Base-by-base conservation (phyloP, 106 monocot species). In the Acorus gramineus region DNA sequence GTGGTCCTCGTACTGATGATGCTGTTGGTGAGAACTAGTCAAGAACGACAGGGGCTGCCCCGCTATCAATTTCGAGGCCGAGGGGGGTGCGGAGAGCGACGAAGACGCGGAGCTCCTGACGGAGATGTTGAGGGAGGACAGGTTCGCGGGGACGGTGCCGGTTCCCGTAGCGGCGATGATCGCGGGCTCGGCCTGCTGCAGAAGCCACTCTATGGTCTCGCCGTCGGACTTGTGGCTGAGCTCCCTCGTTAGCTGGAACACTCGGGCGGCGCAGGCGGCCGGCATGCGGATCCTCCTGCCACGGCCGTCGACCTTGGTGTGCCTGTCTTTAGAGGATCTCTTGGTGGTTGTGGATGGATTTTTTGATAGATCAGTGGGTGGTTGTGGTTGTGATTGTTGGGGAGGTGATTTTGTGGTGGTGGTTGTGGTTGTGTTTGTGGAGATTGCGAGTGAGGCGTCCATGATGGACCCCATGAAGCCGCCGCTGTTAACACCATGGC, bases 231-330 rank as follows among this genome's bases (percentile, higher is more conserved):
- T 92, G 81, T 92, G 81, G 9, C 91, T 81, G 8, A 92, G 71
- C 72, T 92, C 91, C 8, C 91, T 73, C 0, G 91, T 92, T 43
- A 92, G 84, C 72, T 92, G 91, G 76, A 92, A 92, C 2, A 92
- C 91, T 1, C 91, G 56, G 8, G 91, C 91, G 11, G 91, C 91
- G 66, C 91, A 92, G 6, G 79, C 58, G 0, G 84, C 86, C 66
- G 91, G 91, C 91, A 92, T 92, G 8, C 91, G 86, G 56, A 92
- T 92, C 61, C 91, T 66, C 4, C 91, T 76, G 7, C 91, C 91
- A 0, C 91, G 72, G 13, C 91, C 91, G 12, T 92, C 91, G 42
- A 92, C 91, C 63, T 92, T 92, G 4, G 86, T 92, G 76, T 92
- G 91, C 11, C 91, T 76, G 68, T 92, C 91, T 63, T 87, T 92